Evolutionary conservation across 2,329 filamentous ascomycete genomes (phyloP), one percentile per base, ranked within the genome.

Genomic region (Laburnicola sp.): DNA sequence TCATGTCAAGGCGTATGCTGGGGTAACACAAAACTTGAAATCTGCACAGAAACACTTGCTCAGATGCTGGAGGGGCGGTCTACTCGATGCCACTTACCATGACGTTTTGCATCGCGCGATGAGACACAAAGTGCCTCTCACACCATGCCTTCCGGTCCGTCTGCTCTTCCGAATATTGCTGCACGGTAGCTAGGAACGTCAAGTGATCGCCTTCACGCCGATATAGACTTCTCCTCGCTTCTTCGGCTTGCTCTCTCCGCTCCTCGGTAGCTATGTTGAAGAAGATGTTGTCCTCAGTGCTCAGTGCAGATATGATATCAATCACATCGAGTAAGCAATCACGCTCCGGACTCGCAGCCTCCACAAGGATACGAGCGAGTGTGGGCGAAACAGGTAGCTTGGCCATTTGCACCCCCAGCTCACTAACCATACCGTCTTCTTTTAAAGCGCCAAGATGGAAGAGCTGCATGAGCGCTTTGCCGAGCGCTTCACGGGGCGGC

Each of bases 241-340:
- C 72, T 47, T 82, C 78, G 1, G 82, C 83, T 56, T 80, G 76
- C 62, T 85, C 82, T 56, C 82, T 82, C 54, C 78, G 81, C 58
- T 85, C 82, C 59, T 86, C 83, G 0, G 80, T 82, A 2, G 78
- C 78, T 3, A 81, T 75, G 53, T 83, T 82, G 3, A 85, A 68
- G 65, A 86, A 86, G 27, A 87, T 79, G 59, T 26, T 51, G 38
- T 81, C 84, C 62, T 87, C 84, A 1, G 85, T 83, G 54, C 81
- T 84, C 11, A 87, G 75, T 38, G 80, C 82, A 0, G 84, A 82
- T 43, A 86, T 88, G 48, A 97, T 87, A 64, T 97, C 94, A 56
- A 99, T 93, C 3, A 85, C 86, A 59, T 96, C 91, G 0, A 86
- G 72, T 1, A 97, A 75, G 60, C 91, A 95, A 60, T 89, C 84